phyloP scores from a whole-genome alignment of 208 protist species.

The Tritrichomonas musculus region DNA sequence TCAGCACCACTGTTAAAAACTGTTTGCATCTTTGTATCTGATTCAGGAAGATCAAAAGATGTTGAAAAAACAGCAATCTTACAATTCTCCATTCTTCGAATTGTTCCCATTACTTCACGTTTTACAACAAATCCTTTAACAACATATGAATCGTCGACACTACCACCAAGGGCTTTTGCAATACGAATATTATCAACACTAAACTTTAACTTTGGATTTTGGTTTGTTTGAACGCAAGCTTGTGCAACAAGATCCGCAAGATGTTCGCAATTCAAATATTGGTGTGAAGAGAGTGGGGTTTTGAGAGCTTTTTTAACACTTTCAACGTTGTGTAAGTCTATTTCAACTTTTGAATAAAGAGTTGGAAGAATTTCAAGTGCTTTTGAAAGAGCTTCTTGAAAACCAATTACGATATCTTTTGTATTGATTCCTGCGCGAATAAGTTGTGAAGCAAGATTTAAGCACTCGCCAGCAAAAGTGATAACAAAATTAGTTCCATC shows the following conservation, averaged over 20 bases:
- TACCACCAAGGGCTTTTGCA: constrained; percentile 90
- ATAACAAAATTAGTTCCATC: constrained; percentile 98
- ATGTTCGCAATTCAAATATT: neutral
- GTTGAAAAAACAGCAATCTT: constrained; percentile 95
- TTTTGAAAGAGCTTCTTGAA: constrained; percentile 79
- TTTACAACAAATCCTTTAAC: constrained; percentile 91
- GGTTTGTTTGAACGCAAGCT: constrained; percentile 2
- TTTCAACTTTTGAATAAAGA: constrained; percentile 54
- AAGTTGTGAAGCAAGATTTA: constrained; percentile 86
- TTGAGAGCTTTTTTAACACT: constrained; percentile 41
- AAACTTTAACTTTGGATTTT: constrained; percentile 36
- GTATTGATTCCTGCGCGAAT: constrained; percentile 90
- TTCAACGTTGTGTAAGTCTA: constrained; percentile 57
- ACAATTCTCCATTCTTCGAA: constrained; percentile 79
- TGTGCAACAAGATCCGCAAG: neutral
- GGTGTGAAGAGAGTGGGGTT: neutral
- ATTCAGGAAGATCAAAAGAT: constrained; percentile 83
- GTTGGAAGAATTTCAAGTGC: constrained; percentile 73
- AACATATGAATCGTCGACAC: constrained; percentile 73
- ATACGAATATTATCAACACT: constrained; percentile 93
- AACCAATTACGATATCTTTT: constrained; percentile 94
- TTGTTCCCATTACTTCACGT: constrained; percentile 60
- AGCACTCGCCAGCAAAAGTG: constrained; percentile 90
- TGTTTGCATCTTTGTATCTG: constrained; percentile 81
- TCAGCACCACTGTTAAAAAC: constrained; percentile 89